phyloP scores from a whole-genome alignment of 2,329 filamentous ascomycete species.

The Paecilomyces niveus region DNA sequence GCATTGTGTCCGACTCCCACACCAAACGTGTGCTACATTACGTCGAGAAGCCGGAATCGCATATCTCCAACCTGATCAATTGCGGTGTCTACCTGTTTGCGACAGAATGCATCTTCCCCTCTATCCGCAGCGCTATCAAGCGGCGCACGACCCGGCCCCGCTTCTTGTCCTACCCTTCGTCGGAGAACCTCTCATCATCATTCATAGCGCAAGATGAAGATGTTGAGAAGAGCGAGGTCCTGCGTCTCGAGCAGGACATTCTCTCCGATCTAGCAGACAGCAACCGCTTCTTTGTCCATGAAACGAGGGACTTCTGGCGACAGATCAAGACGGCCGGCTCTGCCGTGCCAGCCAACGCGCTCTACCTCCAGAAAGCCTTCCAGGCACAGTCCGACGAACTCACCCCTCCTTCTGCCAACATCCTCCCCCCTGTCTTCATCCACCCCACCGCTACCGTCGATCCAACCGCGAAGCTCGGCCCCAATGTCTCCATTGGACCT shows the following conservation, averaged over 20 bases:
- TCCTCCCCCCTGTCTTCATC: slow-evolving; percentile 89
- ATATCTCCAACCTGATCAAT: slow-evolving; percentile 98
- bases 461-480: slow-evolving; percentile 90
- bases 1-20: slow-evolving; percentile 90
- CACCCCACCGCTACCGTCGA: slow-evolving; percentile 87
- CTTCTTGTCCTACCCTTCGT: slow-evolving; percentile 89
- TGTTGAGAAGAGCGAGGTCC: slow-evolving; percentile 70
- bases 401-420: slow-evolving; percentile 73
- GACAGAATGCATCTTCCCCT: slow-evolving; percentile 92
- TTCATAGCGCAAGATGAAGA: slow-evolving; percentile 64
- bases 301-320: slow-evolving; percentile 99
- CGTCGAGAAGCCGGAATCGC: slow-evolving; percentile 96
- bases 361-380: slow-evolving; percentile 92
- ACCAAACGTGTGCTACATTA: slow-evolving; percentile 96
- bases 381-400: slow-evolving; percentile 78
- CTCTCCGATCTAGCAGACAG: slow-evolving; percentile 90
- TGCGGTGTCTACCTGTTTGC: slow-evolving; percentile 97
- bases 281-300: slow-evolving; percentile 96
- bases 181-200: slow-evolving; percentile 77
- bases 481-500: slow-evolving; percentile 94
- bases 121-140: slow-evolving; percentile 91
- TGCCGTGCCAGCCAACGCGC: slow-evolving; percentile 89
- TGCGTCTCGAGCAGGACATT: slow-evolving; percentile 95
- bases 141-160: slow-evolving; percentile 85
- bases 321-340: slow-evolving; percentile 99